phyloP scores from a whole-genome alignment of 495 filamentous ascomycete genomes.

The Baudoinia panamericana region DNA sequence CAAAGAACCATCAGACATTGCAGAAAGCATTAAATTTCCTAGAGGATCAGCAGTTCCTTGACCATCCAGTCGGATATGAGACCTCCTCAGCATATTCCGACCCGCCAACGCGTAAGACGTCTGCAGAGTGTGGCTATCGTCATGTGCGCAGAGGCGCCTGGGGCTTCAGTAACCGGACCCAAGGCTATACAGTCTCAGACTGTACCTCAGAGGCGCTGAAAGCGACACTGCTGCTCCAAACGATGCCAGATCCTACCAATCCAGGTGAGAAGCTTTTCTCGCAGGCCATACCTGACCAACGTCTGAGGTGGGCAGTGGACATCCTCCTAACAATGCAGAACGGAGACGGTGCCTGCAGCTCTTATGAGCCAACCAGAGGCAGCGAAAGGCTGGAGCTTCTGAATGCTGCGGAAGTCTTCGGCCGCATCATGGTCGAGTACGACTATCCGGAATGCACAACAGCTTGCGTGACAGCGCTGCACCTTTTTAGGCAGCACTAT shows the following conservation, averaged over 20 bases:
- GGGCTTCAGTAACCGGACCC: slow-evolving; percentile 82
- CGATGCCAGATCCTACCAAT: slow-evolving; percentile 39
- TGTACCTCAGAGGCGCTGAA: slow-evolving; percentile 87
- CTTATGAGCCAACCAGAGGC: slow-evolving; percentile 74
- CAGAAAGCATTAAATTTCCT: slow-evolving; percentile 73
- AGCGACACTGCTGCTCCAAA: slow-evolving; percentile 72
- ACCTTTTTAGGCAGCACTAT: slow-evolving; percentile 66
- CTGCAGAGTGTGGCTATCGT: slow-evolving; percentile 61
- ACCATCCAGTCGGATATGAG: slow-evolving; percentile 38
- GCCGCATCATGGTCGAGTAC: slow-evolving; percentile 94
- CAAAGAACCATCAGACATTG: slow-evolving; percentile 73
- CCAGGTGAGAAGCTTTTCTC: slow-evolving; percentile 40
- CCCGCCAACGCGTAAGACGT: slow-evolving; percentile 13
- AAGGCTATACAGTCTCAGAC: slow-evolving; percentile 92
- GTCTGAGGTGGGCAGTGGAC: slow-evolving; percentile 77
- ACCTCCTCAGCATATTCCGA: slow-evolving; percentile 55
- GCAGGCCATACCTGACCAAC: slow-evolving; percentile 53
- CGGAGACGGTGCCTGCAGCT: slow-evolving; percentile 70
- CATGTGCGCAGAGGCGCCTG: slow-evolving; percentile 87
- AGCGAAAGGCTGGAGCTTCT: slow-evolving; percentile 66
- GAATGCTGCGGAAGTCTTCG: slow-evolving; percentile 95
- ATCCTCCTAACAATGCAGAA: slow-evolving; percentile 90
- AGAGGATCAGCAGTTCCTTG: slow-evolving; percentile 69
- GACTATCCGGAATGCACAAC: slow-evolving; percentile 97
- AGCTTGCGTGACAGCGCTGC: slow-evolving; percentile 79